phyloP scores from a whole-genome alignment of 192 early-diverging fungal genomes.

The Geosiphon pyriformis region DNA sequence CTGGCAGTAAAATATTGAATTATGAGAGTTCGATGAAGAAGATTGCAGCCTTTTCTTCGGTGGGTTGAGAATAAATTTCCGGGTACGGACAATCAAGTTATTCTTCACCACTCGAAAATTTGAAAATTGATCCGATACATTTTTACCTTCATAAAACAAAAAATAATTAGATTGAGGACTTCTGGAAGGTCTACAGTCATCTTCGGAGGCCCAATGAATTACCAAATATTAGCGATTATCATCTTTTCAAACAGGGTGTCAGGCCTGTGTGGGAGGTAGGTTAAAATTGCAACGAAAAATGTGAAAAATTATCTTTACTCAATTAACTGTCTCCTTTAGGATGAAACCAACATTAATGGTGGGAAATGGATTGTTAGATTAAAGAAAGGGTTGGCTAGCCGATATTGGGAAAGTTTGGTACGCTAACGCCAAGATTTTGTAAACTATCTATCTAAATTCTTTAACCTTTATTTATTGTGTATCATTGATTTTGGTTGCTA shows the following conservation, averaged over 20 bases:
- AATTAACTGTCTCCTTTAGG: conserved; percentile 33
- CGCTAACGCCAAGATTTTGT: conserved; percentile 10
- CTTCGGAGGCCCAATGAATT: conserved; percentile 79
- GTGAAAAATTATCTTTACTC: neutral
- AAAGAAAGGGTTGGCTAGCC: conserved; percentile 85
- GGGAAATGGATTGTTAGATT: conserved; percentile 95
- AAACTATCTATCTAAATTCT: too few species aligned
- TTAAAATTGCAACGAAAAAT: neutral
- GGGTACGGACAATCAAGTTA: neutral
- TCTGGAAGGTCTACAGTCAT: conserved; percentile 75
- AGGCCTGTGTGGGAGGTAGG: conserved; percentile 91
- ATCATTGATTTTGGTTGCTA: neutral
- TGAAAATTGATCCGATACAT: neutral
- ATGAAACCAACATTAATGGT: conserved; percentile 74
- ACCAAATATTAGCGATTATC: conserved; percentile 83
- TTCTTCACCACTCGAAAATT: neutral
- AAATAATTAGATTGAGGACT: conserved; percentile 57
- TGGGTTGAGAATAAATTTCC: conserved; percentile 29
- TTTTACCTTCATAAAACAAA: neutral
- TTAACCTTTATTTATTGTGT: neutral
- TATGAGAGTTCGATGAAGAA: conserved; percentile 86
- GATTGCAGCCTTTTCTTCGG: conserved; percentile 74
- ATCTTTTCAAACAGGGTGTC: conserved; percentile 87
- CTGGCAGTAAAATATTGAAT: conserved; percentile 78
- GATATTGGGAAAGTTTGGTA: conserved; percentile 89